Percentiles rank a stretch among this genome's conserved stretches.
These are phyloP conservation scores for Cercospora beticola DNA, from an alignment of 2,329 filamentous ascomycete genomes.

Conservation along the genomic window DNA sequence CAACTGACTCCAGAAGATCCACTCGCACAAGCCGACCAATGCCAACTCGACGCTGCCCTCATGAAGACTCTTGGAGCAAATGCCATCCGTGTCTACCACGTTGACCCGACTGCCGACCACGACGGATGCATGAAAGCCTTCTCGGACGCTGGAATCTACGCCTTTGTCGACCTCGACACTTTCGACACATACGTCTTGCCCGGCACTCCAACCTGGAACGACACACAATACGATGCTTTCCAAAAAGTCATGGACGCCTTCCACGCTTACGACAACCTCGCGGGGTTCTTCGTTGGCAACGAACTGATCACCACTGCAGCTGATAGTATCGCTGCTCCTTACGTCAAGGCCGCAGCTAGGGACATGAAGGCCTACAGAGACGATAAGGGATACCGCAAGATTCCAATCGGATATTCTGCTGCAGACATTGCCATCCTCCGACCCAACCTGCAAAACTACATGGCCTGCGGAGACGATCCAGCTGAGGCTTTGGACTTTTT, in stretches of 20 bases:
- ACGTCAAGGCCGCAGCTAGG: slow-evolving; percentile 65
- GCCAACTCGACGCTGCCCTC: slow-evolving; percentile 68
- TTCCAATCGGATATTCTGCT: slow-evolving; percentile 84
- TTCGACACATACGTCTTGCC: slow-evolving; percentile 63
- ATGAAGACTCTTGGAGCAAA: slow-evolving; percentile 83
- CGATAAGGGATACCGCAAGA: slow-evolving; percentile 71
- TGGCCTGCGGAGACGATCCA: slow-evolving; percentile 71
- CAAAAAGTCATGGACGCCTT: slow-evolving; percentile 74
- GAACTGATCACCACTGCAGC: slow-evolving; percentile 68
- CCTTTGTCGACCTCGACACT: slow-evolving; percentile 80
- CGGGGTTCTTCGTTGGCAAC: slow-evolving; percentile 85
- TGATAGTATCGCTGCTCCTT: slow-evolving; percentile 68
- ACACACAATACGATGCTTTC: slow-evolving; percentile 68
- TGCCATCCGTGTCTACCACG: slow-evolving; percentile 84
- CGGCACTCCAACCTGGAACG: slow-evolving; percentile 65
- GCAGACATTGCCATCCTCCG: slow-evolving; percentile 74
- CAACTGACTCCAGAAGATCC: slow-evolving; percentile 67
- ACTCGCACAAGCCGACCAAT: slow-evolving; percentile 72
- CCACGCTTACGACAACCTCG: slow-evolving; percentile 72
- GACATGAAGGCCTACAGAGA: slow-evolving; percentile 82
- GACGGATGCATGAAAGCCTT: slow-evolving; percentile 78
- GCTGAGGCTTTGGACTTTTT: slow-evolving; percentile 79
- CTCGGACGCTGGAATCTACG: slow-evolving; percentile 76
- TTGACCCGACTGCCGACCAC: slow-evolving; percentile 70
- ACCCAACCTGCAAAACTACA: slow-evolving; percentile 68